phyloP scores from a whole-genome alignment of 345 rosid genomes.

The Syzygium aqueum region DNA sequence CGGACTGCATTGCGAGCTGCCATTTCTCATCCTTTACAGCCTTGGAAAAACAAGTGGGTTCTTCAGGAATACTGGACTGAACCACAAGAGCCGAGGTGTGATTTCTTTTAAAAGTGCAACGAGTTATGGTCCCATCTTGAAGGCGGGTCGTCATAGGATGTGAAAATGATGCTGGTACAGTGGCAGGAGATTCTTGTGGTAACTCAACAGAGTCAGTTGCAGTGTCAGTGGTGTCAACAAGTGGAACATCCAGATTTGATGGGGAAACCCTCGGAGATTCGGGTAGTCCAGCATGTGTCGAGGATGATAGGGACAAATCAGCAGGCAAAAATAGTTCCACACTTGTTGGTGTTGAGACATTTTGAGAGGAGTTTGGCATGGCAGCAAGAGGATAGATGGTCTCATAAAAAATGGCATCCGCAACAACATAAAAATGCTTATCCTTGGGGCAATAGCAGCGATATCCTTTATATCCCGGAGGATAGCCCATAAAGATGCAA shows the following conservation, averaged over 20 bases:
- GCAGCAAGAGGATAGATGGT: background rate
- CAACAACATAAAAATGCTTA: too few species aligned
- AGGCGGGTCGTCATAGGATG: too few species aligned
- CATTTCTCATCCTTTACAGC: background rate
- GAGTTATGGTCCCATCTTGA: too few species aligned
- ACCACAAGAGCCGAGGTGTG: too few species aligned
- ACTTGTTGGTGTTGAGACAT: background rate
- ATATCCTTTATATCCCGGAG: background rate
- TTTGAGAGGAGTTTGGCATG: background rate
- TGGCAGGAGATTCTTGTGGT: too few species aligned
- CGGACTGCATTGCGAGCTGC: background rate
- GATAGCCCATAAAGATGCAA: background rate
- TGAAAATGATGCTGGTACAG: background rate
- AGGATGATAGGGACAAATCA: background rate
- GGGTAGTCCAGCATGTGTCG: background rate
- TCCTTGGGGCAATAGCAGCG: background rate
- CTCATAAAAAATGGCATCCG: background rate
- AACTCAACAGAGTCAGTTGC: background rate
- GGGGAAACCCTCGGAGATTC: too few species aligned
- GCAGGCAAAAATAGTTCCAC: background rate
- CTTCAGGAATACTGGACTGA: background rate
- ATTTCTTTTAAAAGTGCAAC: too few species aligned
- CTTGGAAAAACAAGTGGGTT: background rate
- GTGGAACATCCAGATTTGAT: background rate
- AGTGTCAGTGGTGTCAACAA: background rate